Evolutionary conservation across 352 stramenopile species (phyloP).

Genomic region (Phytophthora multivora): DNA sequence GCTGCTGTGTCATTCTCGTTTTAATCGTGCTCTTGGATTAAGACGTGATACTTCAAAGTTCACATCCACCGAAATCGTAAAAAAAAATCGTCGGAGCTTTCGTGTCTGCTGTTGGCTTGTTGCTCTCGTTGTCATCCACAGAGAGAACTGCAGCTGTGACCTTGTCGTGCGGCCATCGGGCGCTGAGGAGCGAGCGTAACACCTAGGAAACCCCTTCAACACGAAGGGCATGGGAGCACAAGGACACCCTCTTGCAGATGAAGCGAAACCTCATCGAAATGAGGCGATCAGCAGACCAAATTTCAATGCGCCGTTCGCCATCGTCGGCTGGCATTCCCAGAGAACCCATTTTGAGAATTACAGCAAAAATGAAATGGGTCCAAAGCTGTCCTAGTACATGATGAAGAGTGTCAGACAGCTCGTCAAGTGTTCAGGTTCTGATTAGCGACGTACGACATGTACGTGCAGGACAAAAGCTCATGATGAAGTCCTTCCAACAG

Average conservation of each 20-base stretch:
- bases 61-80: no score
- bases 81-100: no score
- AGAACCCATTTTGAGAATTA: no score
- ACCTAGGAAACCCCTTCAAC: no score
- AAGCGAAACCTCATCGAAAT: constrained; percentile 21
- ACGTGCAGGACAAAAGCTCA: no score
- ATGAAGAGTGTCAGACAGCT: no score
- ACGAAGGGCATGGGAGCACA: background rate
- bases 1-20: background rate
- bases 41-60: background rate
- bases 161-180: constrained; percentile 8
- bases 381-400: no score
- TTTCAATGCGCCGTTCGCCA: constrained; percentile 1
- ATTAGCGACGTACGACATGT: no score
- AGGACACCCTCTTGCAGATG: background rate
- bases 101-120: no score
- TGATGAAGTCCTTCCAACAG: no score
- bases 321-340: constrained; percentile 1
- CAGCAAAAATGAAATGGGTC: background rate
- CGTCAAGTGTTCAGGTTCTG: no score
- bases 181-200: background rate
- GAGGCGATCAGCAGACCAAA: background rate
- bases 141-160: background rate
- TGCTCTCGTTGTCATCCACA: no score
- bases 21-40: constrained; percentile 21